These are phyloP conservation scores for Lachancea meyersii DNA, from an alignment of 805 yeast genomes.

Conservation along the genomic window DNA sequence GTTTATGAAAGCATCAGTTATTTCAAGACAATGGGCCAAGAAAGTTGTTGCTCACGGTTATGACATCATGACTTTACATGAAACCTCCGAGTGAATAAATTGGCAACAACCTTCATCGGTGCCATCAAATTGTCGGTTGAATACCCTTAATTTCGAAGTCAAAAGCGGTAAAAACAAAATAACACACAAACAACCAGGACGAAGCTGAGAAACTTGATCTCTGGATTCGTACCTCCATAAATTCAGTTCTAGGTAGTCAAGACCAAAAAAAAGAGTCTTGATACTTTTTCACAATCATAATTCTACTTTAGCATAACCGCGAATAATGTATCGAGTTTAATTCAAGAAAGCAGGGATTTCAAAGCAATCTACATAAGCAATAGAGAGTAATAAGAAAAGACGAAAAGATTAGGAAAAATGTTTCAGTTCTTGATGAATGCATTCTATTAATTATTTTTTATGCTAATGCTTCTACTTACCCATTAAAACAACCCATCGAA, in stretches of 20 bases:
- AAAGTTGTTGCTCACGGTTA: slow-evolving; percentile 38
- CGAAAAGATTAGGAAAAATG: not conserved
- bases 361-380: not conserved
- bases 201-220: not conserved
- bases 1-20: slow-evolving; percentile 76
- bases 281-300: not conserved
- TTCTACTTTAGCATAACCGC: slow-evolving; percentile 9
- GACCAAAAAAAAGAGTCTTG: not conserved
- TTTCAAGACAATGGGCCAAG: slow-evolving; percentile 81
- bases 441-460: slow-evolving; percentile 2
- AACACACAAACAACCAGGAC: not conserved
- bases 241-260: slow-evolving; percentile 2
- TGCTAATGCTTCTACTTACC: not conserved
- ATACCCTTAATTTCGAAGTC: not conserved
- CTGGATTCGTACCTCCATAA: not conserved
- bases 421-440: slow-evolving; percentile 1
- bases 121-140: not conserved
- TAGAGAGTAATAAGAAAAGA: not conserved
- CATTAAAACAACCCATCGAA: slow-evolving; percentile 2
- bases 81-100: slow-evolving; percentile 13
- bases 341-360: slow-evolving; percentile 4
- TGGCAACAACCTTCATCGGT: not conserved
- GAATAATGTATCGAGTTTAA: slow-evolving; percentile 5
- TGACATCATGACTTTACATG: slow-evolving; percentile 36
- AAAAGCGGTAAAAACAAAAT: not conserved